Conservation (phyloP, 352 stramenopile genomes). For the Pythium grandisporangium region DNA sequence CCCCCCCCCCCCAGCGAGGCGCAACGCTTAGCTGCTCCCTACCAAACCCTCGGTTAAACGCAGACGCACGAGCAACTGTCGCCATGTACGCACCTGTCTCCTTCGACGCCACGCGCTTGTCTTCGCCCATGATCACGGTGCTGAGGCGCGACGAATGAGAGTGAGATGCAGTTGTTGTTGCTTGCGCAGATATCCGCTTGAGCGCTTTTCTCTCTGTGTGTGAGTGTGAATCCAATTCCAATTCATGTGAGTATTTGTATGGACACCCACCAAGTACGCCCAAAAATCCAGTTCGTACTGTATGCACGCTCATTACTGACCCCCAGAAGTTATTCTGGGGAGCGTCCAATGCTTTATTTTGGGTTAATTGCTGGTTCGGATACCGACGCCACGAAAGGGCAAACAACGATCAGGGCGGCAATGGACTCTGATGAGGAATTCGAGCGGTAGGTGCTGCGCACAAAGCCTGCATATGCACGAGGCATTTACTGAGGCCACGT, state of each 20-base stretch:
- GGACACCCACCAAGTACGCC: not conserved
- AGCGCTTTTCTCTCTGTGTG: not conserved
- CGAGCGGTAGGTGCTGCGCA: conserved; percentile 27
- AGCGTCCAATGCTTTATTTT: not conserved
- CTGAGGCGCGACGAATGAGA: not conserved
- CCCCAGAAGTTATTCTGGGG: not conserved
- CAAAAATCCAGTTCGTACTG: not conserved
- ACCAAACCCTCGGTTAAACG: too few relatives aligned
- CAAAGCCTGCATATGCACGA: not conserved
- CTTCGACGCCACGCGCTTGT: conserved; percentile 29
- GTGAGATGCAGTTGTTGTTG: not conserved
- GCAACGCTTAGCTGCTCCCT: too few relatives aligned
- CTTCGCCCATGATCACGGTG: conserved; percentile 53
- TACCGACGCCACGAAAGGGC: not conserved
- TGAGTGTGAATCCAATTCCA: not conserved
- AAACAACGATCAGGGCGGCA: conserved; percentile 9
- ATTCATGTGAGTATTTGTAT: not conserved
- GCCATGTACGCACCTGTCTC: conserved; percentile 13
- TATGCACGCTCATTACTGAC: not conserved
- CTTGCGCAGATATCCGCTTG: not conserved
- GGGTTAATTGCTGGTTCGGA: not conserved
- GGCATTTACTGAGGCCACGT: too few relatives aligned
- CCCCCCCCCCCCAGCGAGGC: too few relatives aligned
- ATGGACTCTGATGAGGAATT: conserved; percentile 58
- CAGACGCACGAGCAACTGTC: too few relatives aligned